Percentiles rank a stretch among this genome's conserved stretches.
Conservation (phyloP, 768 basidiomycete species). For the Pisolithus microcarpus region DNA sequence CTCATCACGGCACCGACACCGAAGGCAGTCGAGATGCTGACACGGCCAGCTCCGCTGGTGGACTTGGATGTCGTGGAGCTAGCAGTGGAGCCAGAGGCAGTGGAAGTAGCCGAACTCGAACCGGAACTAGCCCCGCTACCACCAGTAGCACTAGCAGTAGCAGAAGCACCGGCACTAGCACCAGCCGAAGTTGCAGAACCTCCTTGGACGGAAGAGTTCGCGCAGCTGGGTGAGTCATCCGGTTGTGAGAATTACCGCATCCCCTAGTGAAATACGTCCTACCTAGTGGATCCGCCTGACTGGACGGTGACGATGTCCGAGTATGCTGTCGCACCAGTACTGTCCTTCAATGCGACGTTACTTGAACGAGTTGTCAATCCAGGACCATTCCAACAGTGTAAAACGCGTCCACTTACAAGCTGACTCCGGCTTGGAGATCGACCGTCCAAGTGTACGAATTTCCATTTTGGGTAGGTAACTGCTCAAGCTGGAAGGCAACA, state of each 20-base stretch:
- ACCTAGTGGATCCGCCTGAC: conserved; percentile 32
- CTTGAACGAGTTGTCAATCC: conserved; percentile 25
- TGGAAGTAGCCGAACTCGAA: conserved; percentile 6
- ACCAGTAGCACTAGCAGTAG: not conserved
- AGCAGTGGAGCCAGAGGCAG: conserved; percentile 11
- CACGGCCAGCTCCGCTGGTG: conserved; percentile 27
- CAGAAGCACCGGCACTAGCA: not conserved
- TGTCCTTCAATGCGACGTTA: conserved; percentile 51
- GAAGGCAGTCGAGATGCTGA: conserved; percentile 25
- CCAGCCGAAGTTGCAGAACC: conserved; percentile 4
- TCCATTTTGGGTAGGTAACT: conserved; percentile 41
- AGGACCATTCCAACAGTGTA: not conserved
- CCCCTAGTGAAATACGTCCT: not conserved
- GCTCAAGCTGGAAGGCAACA: conserved; percentile 38
- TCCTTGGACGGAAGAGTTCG: conserved; percentile 16
- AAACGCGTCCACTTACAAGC: conserved; percentile 36
- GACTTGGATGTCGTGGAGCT: conserved; percentile 12
- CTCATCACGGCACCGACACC: conserved; percentile 47
- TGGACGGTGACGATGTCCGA: conserved; percentile 44
- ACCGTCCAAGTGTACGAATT: conserved; percentile 48
- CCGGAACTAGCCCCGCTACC: not conserved
- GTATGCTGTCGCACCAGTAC: conserved; percentile 46
- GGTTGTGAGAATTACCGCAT: not conserved
- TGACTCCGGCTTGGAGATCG: conserved; percentile 36
- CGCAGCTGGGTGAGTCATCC: conserved; percentile 14